These are phyloP conservation scores for Sugiyamaella pinicola DNA, from an alignment of 1,139 yeast species.

Conservation along the genomic window DNA sequence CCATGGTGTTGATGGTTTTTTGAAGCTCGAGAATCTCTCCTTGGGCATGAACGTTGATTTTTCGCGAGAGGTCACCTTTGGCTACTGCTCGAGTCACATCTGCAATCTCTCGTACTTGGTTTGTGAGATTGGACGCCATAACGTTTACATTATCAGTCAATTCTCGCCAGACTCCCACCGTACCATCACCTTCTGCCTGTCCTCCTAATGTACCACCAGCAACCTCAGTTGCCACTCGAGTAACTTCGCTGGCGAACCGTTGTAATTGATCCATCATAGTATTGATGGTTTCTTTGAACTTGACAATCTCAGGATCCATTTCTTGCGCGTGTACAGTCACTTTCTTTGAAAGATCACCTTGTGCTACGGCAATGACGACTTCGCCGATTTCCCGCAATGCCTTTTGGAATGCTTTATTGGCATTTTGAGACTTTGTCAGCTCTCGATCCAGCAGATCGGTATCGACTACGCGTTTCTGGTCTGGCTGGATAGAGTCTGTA, in stretches of 20 bases:
- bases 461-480: conserved; percentile 39
- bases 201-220: conserved; percentile 90
- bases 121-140: conserved; percentile 83
- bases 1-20: conserved; percentile 83
- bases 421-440: conserved; percentile 58
- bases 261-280: conserved; percentile 88
- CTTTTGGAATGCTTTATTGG: conserved; percentile 74
- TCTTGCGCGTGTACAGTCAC: conserved; percentile 73
- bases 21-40: conserved; percentile 80
- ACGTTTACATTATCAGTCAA: conserved; percentile 82
- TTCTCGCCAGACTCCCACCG: conserved; percentile 85
- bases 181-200: conserved; percentile 79
- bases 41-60: conserved; percentile 81
- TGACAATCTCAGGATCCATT: conserved; percentile 68
- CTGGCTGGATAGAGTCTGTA: conserved; percentile 43
- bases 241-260: conserved; percentile 78
- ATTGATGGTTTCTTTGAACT: conserved; percentile 78
- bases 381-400: conserved; percentile 80
- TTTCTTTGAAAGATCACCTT: conserved; percentile 80
- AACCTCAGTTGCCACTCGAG: conserved; percentile 84
- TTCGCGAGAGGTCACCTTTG: conserved; percentile 72
- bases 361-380: conserved; percentile 80
- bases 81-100: conserved; percentile 88
- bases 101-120: conserved; percentile 83
- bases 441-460: conserved; percentile 44